These are phyloP conservation scores for Begonia loranthoides DNA, from an alignment of 306 rosid genomes.

Conservation along the genomic window DNA sequence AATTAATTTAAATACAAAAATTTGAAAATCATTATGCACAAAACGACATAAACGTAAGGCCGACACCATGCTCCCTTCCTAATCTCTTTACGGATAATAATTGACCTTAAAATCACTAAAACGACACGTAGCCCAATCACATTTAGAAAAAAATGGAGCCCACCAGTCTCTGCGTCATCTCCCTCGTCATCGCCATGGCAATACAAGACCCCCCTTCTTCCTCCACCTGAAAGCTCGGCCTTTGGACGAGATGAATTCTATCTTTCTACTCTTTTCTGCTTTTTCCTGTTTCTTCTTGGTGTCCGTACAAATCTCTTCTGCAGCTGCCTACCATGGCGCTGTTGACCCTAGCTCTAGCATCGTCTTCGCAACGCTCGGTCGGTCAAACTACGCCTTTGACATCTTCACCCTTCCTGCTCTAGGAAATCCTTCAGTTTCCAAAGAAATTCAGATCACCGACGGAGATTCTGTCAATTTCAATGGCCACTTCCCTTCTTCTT, in stretches of 20 bases:
- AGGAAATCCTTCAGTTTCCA: slow-evolving; percentile 1
- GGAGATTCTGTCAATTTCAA: slow-evolving; percentile 68
- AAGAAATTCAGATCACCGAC: slow-evolving; percentile 54
- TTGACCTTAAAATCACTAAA: too few relatives aligned
- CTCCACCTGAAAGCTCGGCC: too few relatives aligned
- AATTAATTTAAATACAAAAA: too few relatives aligned
- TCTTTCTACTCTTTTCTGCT: slow-evolving; percentile 4
- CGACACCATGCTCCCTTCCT: too few relatives aligned
- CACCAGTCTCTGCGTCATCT: too few relatives aligned
- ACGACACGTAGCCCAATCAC: too few relatives aligned
- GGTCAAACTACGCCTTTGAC: slow-evolving; percentile 45
- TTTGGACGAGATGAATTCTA: too few relatives aligned
- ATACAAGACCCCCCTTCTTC: too few relatives aligned
- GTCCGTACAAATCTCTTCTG: neutral
- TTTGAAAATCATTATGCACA: too few relatives aligned
- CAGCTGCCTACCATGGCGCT: slow-evolving; percentile 10
- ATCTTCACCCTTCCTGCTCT: slow-evolving; percentile 40
- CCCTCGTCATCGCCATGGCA: neutral
- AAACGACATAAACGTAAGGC: too few relatives aligned
- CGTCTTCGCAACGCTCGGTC: slow-evolving; percentile 63
- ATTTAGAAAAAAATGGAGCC: too few relatives aligned
- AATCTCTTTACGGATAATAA: too few relatives aligned
- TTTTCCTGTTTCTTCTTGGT: neutral
- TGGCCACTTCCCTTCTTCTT: slow-evolving; percentile 55
- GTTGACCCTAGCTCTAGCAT: slow-evolving; percentile 19